Evolutionary conservation across 257 asterid genomes (phyloP), one percentile per base, ranked within the genome.

Genomic region (Salvia miltiorrhiza): DNA sequence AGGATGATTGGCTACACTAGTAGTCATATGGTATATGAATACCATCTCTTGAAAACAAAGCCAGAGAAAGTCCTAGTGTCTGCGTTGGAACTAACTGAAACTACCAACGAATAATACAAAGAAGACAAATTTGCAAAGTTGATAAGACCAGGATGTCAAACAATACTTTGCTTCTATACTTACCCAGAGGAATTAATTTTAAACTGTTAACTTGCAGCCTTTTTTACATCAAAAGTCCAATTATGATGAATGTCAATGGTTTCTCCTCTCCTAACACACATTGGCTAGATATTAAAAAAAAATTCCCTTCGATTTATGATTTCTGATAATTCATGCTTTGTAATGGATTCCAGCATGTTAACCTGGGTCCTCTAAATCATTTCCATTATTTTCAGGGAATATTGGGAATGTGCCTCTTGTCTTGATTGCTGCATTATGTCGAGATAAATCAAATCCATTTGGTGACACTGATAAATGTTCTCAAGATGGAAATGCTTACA

Each of bases 351-450:
- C 40, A 52, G 44, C 24, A 63, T 49, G 20, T n/a, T 24, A 19
- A 72, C 43, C 9, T 44, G 28, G 48, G 60, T 45, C 20, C 54
- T 74, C 69, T 73, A 60, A 54, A 48, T n/a, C 54, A 3, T 28
- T 75, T 69, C 72, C 64, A 32, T 73, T 71, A 62, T 66, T 77
- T 39, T 76, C 43, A 94, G 99, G 99, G 57, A 94, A 94, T 81
- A 94, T 94, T 63, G 99, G 99, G 65, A 94, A 94, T 66, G 96
- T 94, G 74, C 99, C 99, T 49, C 97, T 94, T 67, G 99, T 94
- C 69, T 76, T 94, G 75, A 89, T 94, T 74, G 92, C 93, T 70
- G 99, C 99, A 39, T 63, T 94, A 55, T 94, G 99, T 66, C 95
- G 90, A 56, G 97, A 94, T 79, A 83, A 85, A 81, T 73, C 93